Base-by-base conservation (phyloP, 2,329 filamentous ascomycete genomes). In the Ceratocystiopsis minuta region DNA sequence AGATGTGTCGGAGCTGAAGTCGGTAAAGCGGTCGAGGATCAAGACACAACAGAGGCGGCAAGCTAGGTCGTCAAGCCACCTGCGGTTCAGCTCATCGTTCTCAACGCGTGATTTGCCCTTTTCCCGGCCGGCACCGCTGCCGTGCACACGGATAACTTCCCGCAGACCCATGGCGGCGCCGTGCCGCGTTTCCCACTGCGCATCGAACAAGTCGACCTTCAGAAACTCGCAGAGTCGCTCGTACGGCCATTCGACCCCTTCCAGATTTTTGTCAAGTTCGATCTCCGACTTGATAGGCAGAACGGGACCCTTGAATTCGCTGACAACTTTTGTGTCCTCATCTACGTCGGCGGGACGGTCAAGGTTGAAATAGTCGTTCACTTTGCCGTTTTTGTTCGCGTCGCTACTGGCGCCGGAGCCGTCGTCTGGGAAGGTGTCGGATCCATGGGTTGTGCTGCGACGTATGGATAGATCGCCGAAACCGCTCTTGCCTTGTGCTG, bases 1-100 rank as follows among this genome's bases (percentile, higher is more conserved):
- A 1, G 92, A 93, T 41, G 85, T 98, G 58, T 98, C 90, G 6
- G 87, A 94, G 45, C 92, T 90, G 62, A 95, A 98, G 55, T 98
- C 90, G 43, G 87, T 92, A 55, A 98, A 98, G 41, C 87, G 78
- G 61, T 98, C 90, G 15, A 98, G 75, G 78, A 98, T 95, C 53
- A 98, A 79, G 41, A 98, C 87, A 56, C 84, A 94, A 58, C 87
- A 88, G 39, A 98, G 71, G 20, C 90, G 81, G 53, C 87, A 95
- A n/a, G 87, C 85, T 40, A 98, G 68, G 54, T 98, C 88, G 54
- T 96, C 83, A 16, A 98, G 72, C 86, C 86, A 98, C 55, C 68
- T 72, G 46, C 79, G 74, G 52, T 96, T 98, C 37, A 83, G 66
- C 2, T 60, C 55, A 53, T 94, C 75, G 54, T 98, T 98, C 52